Conservation (phyloP, 352 stramenopile species). For the Globisporangium apiculatum region DNA sequence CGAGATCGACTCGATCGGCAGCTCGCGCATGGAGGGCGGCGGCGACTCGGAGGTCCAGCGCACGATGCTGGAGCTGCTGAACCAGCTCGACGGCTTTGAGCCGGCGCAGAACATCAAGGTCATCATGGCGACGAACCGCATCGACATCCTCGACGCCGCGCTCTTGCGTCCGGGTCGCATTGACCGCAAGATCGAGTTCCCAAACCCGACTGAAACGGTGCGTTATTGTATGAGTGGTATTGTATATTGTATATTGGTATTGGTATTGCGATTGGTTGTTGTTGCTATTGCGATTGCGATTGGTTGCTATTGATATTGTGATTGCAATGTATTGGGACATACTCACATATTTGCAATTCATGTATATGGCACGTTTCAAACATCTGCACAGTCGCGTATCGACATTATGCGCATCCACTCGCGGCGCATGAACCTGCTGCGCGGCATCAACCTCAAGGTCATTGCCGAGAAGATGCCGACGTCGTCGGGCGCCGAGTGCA, state of each 20-base stretch:
- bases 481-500: slow-evolving; percentile 97
- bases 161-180: slow-evolving; percentile 97
- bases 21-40: slow-evolving; percentile 87
- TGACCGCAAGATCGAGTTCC: slow-evolving; percentile 99
- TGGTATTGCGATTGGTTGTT: slow-evolving; percentile 2
- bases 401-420: slow-evolving; percentile 99
- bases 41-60: slow-evolving; percentile 99
- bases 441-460: slow-evolving; percentile 97
- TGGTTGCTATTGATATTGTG: not conserved
- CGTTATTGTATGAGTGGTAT: slow-evolving; percentile 5
- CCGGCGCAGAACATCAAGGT: slow-evolving; percentile 98
- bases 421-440: slow-evolving; percentile 98
- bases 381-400: slow-evolving; percentile 66
- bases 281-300: too few relatives aligned
- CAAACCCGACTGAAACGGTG: slow-evolving; percentile 95
- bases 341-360: too few relatives aligned
- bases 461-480: slow-evolving; percentile 99
- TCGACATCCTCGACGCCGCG: slow-evolving; percentile 97
- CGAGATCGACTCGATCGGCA: slow-evolving; percentile 99
- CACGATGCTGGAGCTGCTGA: slow-evolving; percentile 99
- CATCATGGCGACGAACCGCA: slow-evolving; percentile 99
- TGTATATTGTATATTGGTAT: slow-evolving; percentile 8
- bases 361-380: too few relatives aligned
- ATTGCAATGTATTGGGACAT: too few relatives aligned
- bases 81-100: slow-evolving; percentile 97